These are phyloP conservation scores for Colletotrichum sp. DNA, from an alignment of 2,329 filamentous ascomycete species.

Conservation along the genomic window DNA sequence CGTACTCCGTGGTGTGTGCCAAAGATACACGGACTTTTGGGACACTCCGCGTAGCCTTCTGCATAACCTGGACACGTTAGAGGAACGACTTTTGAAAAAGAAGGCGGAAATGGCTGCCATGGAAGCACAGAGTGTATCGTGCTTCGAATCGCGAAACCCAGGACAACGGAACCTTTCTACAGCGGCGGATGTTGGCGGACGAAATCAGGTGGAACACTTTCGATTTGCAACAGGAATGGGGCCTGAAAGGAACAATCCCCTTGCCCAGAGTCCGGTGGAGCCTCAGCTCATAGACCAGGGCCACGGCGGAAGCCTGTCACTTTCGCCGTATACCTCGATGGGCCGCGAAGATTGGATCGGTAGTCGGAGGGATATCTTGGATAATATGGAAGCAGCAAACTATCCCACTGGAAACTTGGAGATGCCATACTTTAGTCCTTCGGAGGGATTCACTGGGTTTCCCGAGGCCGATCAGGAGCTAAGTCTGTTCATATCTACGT, in stretches of 20 bases:
- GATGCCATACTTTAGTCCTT: not conserved
- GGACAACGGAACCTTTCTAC: rapidly evolving
- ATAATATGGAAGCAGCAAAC: not conserved
- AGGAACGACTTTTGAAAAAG: not conserved
- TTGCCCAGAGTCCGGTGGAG: not conserved
- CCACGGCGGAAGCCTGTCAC: not conserved
- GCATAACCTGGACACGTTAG: not conserved
- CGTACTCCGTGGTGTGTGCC: not conserved
- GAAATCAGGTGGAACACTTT: rapidly evolving
- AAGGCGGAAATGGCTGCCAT: not conserved
- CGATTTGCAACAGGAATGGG: not conserved
- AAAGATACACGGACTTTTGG: not conserved
- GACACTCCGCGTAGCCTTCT: not conserved
- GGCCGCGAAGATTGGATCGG: not conserved
- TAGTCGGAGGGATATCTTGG: not conserved
- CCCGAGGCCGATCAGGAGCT: not conserved
- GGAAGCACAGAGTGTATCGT: not conserved
- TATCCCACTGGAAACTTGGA: not conserved
- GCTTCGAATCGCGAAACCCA: not conserved
- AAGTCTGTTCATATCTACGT: not conserved
- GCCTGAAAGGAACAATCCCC: not conserved
- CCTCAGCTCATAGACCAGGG: rapidly evolving
- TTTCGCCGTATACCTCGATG: not conserved
- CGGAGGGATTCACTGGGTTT: not conserved
- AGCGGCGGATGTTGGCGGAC: not conserved